Conservation (phyloP, 306 rosid species). For the Cucurbita moschata region DNA sequence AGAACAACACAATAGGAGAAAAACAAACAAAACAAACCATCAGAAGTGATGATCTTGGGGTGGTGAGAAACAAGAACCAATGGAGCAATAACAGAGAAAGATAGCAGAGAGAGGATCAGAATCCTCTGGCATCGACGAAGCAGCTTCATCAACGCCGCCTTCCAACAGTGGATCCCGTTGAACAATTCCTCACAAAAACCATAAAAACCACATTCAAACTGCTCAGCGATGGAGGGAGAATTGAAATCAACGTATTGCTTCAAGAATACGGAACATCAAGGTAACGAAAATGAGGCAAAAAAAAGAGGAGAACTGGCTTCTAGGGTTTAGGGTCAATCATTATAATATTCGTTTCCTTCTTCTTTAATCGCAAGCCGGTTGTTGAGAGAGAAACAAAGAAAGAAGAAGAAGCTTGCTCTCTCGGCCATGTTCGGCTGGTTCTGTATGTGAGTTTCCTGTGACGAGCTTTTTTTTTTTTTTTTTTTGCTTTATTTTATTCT, state of each 20-base stretch:
- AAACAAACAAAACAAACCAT: slow-evolving; percentile 22
- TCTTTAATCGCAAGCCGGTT: background rate
- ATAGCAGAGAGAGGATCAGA: slow-evolving; percentile 73
- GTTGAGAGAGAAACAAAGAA: slow-evolving; percentile 13
- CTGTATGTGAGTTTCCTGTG: background rate
- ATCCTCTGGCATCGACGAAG: slow-evolving; percentile 72
- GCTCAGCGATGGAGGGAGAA: slow-evolving; percentile 26
- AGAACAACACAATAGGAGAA: background rate
- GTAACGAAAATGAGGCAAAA: background rate
- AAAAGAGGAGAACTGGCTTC: background rate
- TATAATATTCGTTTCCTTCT: background rate
- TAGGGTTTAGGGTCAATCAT: slow-evolving; percentile 36
- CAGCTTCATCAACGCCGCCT: slow-evolving; percentile 49
- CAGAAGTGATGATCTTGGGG: slow-evolving; percentile 27
- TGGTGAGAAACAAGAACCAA: slow-evolving; percentile 44
- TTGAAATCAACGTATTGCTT: slow-evolving; percentile 24
- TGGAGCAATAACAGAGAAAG: slow-evolving; percentile 74
- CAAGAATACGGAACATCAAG: slow-evolving; percentile 11
- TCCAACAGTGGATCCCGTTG: slow-evolving; percentile 2
- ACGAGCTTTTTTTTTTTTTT: background rate
- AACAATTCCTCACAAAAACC: slow-evolving; percentile 9
- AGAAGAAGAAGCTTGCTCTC: slow-evolving; percentile 18
- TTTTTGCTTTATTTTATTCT: background rate
- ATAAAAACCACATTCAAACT: slow-evolving; percentile 36
- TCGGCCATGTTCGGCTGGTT: slow-evolving; percentile 44